These are phyloP conservation scores for Sphaerosporella brunnea DNA, from an alignment of 495 filamentous ascomycete genomes.

Conservation along the genomic window DNA sequence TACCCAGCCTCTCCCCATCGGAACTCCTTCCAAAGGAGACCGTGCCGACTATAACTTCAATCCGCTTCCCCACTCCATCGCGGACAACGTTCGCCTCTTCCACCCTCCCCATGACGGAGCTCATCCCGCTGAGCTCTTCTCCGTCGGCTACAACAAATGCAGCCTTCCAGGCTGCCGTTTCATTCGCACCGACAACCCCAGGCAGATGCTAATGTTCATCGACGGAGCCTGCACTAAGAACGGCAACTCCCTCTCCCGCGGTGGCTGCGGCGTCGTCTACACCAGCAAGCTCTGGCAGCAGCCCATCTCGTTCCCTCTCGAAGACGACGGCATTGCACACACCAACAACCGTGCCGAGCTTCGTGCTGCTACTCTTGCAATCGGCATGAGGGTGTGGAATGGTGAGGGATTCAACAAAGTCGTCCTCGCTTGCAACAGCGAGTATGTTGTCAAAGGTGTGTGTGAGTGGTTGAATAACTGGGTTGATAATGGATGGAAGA, in stretches of 20 bases:
- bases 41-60: not conserved
- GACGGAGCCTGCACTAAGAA: conserved; percentile 30
- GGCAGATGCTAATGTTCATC: conserved; percentile 29
- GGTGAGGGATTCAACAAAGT: conserved; percentile 29
- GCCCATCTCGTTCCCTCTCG: not conserved
- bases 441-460: conserved; percentile 29
- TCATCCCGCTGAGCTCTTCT: not conserved
- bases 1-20: not conserved
- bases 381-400: conserved; percentile 27
- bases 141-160: not conserved
- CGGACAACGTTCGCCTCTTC: not conserved
- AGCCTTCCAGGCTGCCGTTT: not conserved
- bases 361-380: conserved; percentile 29
- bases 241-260: conserved; percentile 25
- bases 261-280: conserved; percentile 28
- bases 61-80: not conserved
- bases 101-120: not conserved
- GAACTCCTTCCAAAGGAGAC: not conserved
- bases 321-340: conserved; percentile 15
- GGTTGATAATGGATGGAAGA: conserved; percentile 30
- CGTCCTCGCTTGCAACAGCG: conserved; percentile 33
- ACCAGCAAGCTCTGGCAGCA: conserved; percentile 5
- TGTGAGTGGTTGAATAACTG: conserved; percentile 30
- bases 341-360: conserved; percentile 34
- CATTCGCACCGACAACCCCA: not conserved